Base-by-base conservation (phyloP, 345 rosid genomes). In the Murraya paniculata region DNA sequence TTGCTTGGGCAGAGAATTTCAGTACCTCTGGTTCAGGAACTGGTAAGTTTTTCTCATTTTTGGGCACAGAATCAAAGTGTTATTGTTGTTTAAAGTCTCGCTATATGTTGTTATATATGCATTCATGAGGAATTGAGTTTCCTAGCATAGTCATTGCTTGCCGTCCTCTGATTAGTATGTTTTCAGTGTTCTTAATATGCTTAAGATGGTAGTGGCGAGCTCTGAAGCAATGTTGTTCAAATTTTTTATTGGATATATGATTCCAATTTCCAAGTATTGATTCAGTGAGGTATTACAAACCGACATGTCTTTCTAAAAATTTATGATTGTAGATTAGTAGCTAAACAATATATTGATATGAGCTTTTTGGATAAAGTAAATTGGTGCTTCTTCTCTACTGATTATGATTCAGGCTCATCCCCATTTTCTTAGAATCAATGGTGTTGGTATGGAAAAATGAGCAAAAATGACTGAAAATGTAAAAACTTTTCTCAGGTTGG, bases 1-100 rank as follows among this genome's bases (percentile, higher is more conserved):
- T 87, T 97, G 80, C 94, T 97, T 7, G 99, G 99, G 79, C 92
- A 89, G 83, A 90, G 87, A 87, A 91, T 97, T 80, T 91, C 92
- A 55, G 89, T 94, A 64, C 87, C 87, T 76, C 83, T 97, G 75
- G 98, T 97, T 85, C 99, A 97, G 86, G 98, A 97, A 83, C 79
- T 97, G 95, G 98, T 97, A 75, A 80, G 90, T 77, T 71, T 81
- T 77, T 62, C 74, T 59, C 53, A 69, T 39, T 75, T 33, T 39
- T 55, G 48, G 31, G 19, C 33, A 62, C 27, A 18, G 64, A 50
- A 74, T 74, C 28, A 16, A 22, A 56, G 36, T 66, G 56, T 18
- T 9, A 53, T 31, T 21, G 27, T 64, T 55, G 16, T 53, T 50
- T 19, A 27, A 33, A 4, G 58, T 50, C 16, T 60, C 38, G 10